phyloP scores from a whole-genome alignment of 495 filamentous ascomycete species.

The Beverwykella pulmonaria region DNA sequence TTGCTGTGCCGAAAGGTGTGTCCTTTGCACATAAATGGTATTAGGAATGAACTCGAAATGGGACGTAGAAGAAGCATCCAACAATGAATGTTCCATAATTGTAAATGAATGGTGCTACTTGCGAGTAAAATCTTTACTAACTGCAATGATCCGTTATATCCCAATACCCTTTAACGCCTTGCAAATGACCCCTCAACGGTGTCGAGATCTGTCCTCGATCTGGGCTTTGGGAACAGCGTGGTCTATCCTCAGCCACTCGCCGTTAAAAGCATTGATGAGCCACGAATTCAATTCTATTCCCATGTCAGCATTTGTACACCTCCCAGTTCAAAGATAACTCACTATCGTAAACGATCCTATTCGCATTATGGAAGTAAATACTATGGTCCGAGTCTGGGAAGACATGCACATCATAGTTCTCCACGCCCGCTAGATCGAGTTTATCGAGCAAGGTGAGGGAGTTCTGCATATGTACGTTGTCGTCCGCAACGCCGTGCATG shows the following conservation, averaged over 20 bases:
- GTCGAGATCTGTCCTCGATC: slow-evolving; percentile 5
- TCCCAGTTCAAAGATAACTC: slow-evolving; percentile 46
- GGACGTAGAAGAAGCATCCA: too few species aligned
- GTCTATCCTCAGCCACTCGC: slow-evolving; percentile 82
- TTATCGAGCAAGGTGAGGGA: slow-evolving; percentile 82
- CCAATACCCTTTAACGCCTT: neutral
- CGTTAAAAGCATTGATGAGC: slow-evolving; percentile 97
- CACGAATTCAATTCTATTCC: slow-evolving; percentile 78
- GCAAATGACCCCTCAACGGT: neutral
- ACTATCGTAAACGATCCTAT: slow-evolving; percentile 94
- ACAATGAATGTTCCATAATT: too few species aligned
- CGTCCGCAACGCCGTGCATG: slow-evolving; percentile 93
- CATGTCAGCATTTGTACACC: slow-evolving; percentile 30
- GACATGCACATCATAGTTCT: slow-evolving; percentile 96
- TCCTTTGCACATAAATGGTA: too few species aligned
- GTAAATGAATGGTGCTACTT: too few species aligned
- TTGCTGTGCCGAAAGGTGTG: too few species aligned
- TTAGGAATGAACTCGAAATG: too few species aligned
- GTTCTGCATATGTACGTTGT: slow-evolving; percentile 97
- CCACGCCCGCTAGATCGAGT: slow-evolving; percentile 77
- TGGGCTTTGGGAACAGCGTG: slow-evolving; percentile 61
- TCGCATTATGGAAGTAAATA: slow-evolving; percentile 93
- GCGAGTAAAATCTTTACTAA: neutral
- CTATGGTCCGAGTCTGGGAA: slow-evolving; percentile 96
- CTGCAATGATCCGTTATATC: neutral